Evolutionary conservation across 2,329 filamentous ascomycete genomes (phyloP).

Genomic region (Apiospora marii): DNA sequence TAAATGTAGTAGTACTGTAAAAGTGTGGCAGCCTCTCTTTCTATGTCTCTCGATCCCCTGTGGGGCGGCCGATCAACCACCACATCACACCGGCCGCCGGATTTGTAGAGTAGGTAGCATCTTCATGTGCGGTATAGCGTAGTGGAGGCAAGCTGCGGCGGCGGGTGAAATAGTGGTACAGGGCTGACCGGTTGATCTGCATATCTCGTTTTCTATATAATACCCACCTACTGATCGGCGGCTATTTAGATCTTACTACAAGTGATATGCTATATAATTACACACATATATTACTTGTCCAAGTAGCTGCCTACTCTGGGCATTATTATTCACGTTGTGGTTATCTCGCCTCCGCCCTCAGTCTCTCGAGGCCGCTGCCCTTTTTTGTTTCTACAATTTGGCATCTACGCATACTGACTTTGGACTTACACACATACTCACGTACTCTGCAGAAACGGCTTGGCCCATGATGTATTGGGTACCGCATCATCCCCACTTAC

Average conservation of each 20-base stretch:
- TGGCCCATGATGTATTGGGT: background rate
- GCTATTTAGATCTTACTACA: background rate
- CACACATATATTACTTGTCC: background rate
- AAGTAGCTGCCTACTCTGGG: background rate
- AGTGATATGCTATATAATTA: background rate
- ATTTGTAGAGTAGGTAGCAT: background rate
- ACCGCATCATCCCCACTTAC: background rate
- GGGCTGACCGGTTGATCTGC: slow-evolving; percentile 6
- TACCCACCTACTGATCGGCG: slow-evolving; percentile 2
- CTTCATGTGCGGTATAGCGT: background rate
- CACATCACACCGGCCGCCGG: too few relatives aligned
- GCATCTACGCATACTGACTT: background rate
- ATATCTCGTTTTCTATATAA: background rate
- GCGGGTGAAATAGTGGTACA: background rate
- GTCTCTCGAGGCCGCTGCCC: background rate
- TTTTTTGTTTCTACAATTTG: background rate
- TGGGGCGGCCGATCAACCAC: too few relatives aligned
- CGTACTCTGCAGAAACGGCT: background rate
- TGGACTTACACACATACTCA: background rate
- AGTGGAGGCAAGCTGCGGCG: background rate
- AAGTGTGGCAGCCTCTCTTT: background rate
- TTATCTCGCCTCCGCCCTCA: background rate
- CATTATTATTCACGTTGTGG: background rate
- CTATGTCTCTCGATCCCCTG: background rate
- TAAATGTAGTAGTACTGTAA: too few relatives aligned